Evolutionary conservation across 148 eudicot genomes (phyloP).

Genomic region (Chenopodium album): DNA sequence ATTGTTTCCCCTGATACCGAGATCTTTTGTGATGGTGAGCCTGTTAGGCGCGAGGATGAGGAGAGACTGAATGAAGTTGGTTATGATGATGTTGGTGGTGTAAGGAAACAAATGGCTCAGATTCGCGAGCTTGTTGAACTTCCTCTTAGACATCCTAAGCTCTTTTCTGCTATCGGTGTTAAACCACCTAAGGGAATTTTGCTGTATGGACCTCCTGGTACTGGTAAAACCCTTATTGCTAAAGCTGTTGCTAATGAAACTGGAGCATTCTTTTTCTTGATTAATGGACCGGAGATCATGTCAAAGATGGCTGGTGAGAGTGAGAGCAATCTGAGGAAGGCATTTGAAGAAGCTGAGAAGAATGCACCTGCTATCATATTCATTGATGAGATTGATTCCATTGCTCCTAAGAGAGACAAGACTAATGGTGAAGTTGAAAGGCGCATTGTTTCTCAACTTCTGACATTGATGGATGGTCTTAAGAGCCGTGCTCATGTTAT

Average conservation of each 20-base stretch:
- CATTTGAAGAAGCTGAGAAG: constrained; percentile 76
- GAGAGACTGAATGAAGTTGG: constrained; percentile 68
- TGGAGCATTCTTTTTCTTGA: constrained; percentile 70
- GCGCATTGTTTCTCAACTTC: constrained; percentile 70
- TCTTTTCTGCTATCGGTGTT: constrained; percentile 69
- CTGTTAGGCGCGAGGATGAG: constrained; percentile 69
- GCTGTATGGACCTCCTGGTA: constrained; percentile 78
- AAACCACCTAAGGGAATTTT: constrained; percentile 80
- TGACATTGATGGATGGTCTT: constrained; percentile 78
- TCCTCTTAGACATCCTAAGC: constrained; percentile 67
- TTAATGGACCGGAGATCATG: constrained; percentile 82
- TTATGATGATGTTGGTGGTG: constrained; percentile 82
- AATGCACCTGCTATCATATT: constrained; percentile 79
- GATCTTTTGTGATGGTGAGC: constrained; percentile 76
- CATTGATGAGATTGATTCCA: constrained; percentile 77
- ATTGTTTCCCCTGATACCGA: constrained; percentile 78
- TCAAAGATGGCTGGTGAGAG: constrained; percentile 77
- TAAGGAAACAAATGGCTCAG: constrained; percentile 81
- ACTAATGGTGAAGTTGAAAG: constrained; percentile 82
- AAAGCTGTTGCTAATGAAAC: constrained; percentile 81
- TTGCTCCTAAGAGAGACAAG: constrained; percentile 82
- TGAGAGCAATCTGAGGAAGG: constrained; percentile 75
- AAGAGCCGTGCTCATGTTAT: constrained; percentile 74
- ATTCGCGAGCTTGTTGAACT: constrained; percentile 74
- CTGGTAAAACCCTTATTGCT: constrained; percentile 72